Base-by-base conservation (phyloP, 225 moss, liverwort and hornwort genomes). In the Pseudoscleropodium purum region DNA sequence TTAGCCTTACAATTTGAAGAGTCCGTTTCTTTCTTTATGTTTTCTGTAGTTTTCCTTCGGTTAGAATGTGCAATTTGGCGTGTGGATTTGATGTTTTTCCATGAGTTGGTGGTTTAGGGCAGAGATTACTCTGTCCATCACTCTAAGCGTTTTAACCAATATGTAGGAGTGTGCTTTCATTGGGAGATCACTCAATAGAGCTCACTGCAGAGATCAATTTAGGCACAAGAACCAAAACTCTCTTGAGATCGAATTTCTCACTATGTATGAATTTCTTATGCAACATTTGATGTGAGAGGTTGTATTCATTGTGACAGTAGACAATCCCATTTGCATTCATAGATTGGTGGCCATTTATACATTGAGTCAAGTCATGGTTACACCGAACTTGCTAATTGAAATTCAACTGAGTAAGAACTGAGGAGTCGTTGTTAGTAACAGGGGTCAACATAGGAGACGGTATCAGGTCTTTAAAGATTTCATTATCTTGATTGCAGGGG, bases 401-500 rank as follows among this genome's bases (percentile, higher is more conserved):
- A 61, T 34, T 9, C 45, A 85, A 47, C 47, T 61, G 75, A 75
- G 61, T 60, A 59, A 33, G 25, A 33, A 16, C 26, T 23, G 61
- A 23, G 25, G 41, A 61, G 39, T 87, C 47, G 25, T 79, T 76
- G 93, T 39, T 70, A 66, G 78, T 69, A 77, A 31, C 39, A 64
- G 24, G 24, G 77, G 31, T 65, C 31, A 39, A 31, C 39, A 21
- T 43, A n/a, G 52, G 15, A 76, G 86, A 52, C 51, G 43, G 41
- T 34, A 67, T 43, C 41, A 43, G 21, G 54, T 63, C 34, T 41
- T 43, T 67, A 30, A 87, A 13, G 34, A 66, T 56, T 79, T 79
- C 67, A 31, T 57, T 18, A 18, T 79, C 79, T 30, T n/a, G 65
- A 33, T 90, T 92, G 72, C 91, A 90, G 96, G 91, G 57, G 61